phyloP scores from a whole-genome alignment of 2,329 filamentous ascomycete species.

The Dissoconium aciculare region DNA sequence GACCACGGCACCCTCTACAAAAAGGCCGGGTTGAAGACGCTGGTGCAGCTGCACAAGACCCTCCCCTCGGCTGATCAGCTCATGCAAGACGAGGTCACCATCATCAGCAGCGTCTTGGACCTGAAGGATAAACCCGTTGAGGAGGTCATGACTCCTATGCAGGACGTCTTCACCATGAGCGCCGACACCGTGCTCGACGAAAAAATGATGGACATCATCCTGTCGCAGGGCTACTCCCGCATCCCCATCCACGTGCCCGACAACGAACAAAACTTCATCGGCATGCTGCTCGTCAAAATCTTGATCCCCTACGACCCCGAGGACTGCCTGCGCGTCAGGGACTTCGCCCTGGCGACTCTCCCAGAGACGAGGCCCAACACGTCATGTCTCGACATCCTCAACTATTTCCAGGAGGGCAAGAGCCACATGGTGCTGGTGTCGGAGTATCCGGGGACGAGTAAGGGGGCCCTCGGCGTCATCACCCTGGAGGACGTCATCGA shows the following conservation, averaged over 20 bases:
- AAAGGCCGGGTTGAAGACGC: conserved; percentile 89
- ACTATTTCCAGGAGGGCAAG: conserved; percentile 99
- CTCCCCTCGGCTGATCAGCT: conserved; percentile 73
- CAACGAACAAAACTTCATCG: conserved; percentile 76
- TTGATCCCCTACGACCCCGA: conserved; percentile 97
- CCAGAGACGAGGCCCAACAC: conserved; percentile 92
- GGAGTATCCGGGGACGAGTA: conserved; percentile 74
- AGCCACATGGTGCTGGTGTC: conserved; percentile 97
- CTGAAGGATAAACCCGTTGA: conserved; percentile 92
- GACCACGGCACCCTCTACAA: conserved; percentile 97
- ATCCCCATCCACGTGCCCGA: conserved; percentile 87
- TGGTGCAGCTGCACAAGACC: conserved; percentile 88
- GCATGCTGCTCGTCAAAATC: conserved; percentile 97
- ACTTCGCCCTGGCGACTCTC: conserved; percentile 84
- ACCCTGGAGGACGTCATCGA: conserved; percentile 97
- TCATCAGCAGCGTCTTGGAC: conserved; percentile 92
- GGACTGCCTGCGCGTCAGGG: conserved; percentile 69
- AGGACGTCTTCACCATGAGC: conserved; percentile 93
- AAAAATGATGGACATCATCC: conserved; percentile 81
- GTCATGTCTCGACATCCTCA: conserved; percentile 94
- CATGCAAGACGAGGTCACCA: conserved; percentile 95
- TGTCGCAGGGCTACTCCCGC: conserved; percentile 85
- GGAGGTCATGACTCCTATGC: conserved; percentile 97
- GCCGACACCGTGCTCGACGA: conserved; percentile 87
- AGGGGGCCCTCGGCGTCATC: conserved; percentile 81